These are phyloP conservation scores for Trichothecium roseum DNA, from an alignment of 2,329 filamentous ascomycete species.

Conservation along the genomic window DNA sequence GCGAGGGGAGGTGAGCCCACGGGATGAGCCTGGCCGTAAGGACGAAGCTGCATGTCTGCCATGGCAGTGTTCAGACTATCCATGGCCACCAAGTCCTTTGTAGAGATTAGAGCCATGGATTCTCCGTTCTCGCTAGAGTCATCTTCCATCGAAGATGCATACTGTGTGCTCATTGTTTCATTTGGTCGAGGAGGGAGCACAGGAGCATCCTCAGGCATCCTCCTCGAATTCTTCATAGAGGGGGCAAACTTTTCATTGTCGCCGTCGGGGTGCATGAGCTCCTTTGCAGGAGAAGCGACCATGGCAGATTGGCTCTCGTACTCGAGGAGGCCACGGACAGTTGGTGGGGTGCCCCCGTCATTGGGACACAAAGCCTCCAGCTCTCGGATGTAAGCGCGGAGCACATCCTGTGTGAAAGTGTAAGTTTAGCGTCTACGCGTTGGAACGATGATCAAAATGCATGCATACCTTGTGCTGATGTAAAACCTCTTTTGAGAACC, in stretches of 20 bases:
- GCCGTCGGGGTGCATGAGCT: constrained; percentile 19
- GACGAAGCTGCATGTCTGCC: constrained; percentile 28
- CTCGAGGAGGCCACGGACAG: constrained; percentile 43
- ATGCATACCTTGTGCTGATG: constrained; percentile 48
- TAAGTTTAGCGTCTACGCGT: constrained; percentile 2
- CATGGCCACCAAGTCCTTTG: constrained; percentile 39
- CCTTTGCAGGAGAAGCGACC: constrained; percentile 19
- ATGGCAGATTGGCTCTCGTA: constrained; percentile 21
- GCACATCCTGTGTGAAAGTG: constrained; percentile 35
- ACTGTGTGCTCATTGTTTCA: constrained; percentile 22
- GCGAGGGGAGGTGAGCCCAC: too few species aligned
- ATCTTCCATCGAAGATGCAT: constrained; percentile 27
- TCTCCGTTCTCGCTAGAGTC: constrained; percentile 18
- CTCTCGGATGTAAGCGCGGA: constrained; percentile 51
- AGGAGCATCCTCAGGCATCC: constrained; percentile 14
- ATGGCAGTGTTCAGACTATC: constrained; percentile 31
- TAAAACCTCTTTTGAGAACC: constrained; percentile 44
- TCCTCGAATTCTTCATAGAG: constrained; percentile 26
- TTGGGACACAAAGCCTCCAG: constrained; percentile 39
- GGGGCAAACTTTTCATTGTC: constrained; percentile 31
- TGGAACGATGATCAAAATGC: constrained; percentile 6
- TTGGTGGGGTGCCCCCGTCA: constrained; percentile 33
- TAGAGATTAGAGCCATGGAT: constrained; percentile 40
- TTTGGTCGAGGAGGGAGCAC: constrained; percentile 1
- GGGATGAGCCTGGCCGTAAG: constrained; percentile 1